These are phyloP conservation scores for Russula sp. DNA, from an alignment of 768 basidiomycete genomes.

Conservation along the genomic window DNA sequence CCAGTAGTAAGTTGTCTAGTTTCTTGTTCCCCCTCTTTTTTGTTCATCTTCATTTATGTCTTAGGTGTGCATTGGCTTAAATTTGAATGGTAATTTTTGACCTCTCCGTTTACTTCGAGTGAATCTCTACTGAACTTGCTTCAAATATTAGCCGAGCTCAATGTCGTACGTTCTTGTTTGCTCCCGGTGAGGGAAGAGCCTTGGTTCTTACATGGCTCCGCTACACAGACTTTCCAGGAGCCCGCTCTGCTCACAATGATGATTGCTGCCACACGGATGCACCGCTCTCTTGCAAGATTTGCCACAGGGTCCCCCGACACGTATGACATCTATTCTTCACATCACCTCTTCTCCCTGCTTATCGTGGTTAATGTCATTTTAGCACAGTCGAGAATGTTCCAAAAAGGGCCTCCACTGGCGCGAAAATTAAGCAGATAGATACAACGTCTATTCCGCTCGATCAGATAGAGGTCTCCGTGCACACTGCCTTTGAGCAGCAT, in stretches of 20 bases:
- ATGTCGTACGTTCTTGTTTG: not conserved
- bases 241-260: not conserved
- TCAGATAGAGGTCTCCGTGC: not conserved
- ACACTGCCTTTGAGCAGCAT: not conserved
- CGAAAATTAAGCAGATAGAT: not conserved
- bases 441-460: not conserved
- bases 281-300: not conserved
- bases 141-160: not conserved
- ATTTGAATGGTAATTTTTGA: conserved; percentile 1
- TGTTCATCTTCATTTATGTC: not conserved
- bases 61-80: not conserved
- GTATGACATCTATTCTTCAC: not conserved
- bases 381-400: not conserved
- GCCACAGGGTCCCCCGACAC: not conserved
- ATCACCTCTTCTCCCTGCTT: not conserved
- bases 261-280: not conserved
- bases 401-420: not conserved
- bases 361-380: not conserved
- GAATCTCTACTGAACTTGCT: not conserved
- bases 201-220: not conserved
- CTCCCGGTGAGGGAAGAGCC: not conserved
- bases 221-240: not conserved
- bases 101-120: not conserved
- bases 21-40: not conserved
- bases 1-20: not conserved